These are phyloP conservation scores for Ophiostoma angusticollis DNA, from an alignment of 2,329 filamentous ascomycete genomes.

Conservation along the genomic window DNA sequence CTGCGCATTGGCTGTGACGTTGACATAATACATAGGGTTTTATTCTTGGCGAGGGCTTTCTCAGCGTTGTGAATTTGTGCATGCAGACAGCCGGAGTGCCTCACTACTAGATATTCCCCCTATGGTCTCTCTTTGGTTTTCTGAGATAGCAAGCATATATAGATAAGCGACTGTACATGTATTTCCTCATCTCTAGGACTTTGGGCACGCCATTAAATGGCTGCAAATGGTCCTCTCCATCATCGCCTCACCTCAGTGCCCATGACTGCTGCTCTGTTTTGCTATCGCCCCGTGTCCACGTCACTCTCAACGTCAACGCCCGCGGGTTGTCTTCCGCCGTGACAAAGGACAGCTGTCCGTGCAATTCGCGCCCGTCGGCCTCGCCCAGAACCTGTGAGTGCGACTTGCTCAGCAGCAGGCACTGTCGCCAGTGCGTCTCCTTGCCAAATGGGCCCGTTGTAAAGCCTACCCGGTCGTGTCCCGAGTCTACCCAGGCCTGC, in stretches of 20 bases:
- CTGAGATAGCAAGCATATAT: not conserved
- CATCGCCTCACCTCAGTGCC: slow-evolving; percentile 17
- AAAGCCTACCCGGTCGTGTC: slow-evolving; percentile 59
- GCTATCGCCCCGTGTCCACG: slow-evolving; percentile 43
- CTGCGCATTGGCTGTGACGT: not conserved
- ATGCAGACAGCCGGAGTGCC: slow-evolving; percentile 51
- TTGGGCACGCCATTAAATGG: not conserved
- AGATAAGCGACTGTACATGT: slow-evolving; percentile 1
- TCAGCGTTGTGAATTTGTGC: slow-evolving; percentile 81
- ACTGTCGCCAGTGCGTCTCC: slow-evolving; percentile 86
- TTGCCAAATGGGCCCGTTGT: slow-evolving; percentile 69
- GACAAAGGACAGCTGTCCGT: slow-evolving; percentile 56
- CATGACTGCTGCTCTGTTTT: slow-evolving; percentile 35
- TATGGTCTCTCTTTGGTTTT: not conserved
- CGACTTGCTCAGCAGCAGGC: slow-evolving; percentile 56
- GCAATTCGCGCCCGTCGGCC: slow-evolving; percentile 44
- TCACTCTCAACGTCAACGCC: slow-evolving; percentile 49
- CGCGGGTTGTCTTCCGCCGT: slow-evolving; percentile 59
- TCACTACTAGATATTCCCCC: slow-evolving; percentile 10
- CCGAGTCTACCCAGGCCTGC: slow-evolving; percentile 47
- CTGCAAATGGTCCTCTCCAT: not conserved
- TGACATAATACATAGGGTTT: slow-evolving; percentile 44
- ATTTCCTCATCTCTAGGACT: too few relatives aligned
- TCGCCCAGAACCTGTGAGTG: slow-evolving; percentile 33
- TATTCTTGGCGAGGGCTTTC: slow-evolving; percentile 81